Evolutionary conservation across 108 stramenopile genomes (phyloP), one percentile per base, ranked within the genome.

Genomic region (Skeletonema marinoi): DNA sequence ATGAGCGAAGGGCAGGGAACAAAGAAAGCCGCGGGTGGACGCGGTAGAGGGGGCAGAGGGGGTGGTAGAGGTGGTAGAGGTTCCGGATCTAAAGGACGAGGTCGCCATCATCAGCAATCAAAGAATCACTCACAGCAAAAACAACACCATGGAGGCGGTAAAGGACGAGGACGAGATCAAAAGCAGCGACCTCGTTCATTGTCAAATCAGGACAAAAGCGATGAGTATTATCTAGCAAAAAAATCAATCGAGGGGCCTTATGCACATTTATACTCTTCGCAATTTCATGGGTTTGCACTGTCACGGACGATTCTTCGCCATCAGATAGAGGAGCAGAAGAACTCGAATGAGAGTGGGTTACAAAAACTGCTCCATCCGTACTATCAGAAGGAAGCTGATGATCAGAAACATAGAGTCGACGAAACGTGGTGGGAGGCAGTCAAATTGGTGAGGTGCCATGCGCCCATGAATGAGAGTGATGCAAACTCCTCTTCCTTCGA

Each of bases 351-450:
- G 25, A 56, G 25, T 56, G 54, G 21, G 2, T 10, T 56, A 2
- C 10, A 5, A 10, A 56, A 56, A n/a, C 7, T 56, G 7, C 1
- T 56, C 25, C 19, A 56, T 29, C 54, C 54, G 29, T n/a, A 56
- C 25, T 29, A 8, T 25, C 54, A 10, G 10, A 56, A 56, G 25
- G 54, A 56, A 19, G 2, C 51, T 54, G 51, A 54, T 25, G 5
- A 21, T 56, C 44, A 56, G 54, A 56, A 56, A 25, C 1, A 21
- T 10, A 56, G 19, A 56, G n/a, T 56, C 10, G 54, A 46, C 11
- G 54, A 56, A 56, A 56, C 25, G 19, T 81, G 80, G 80, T 81
- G 80, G 80, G 80, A 81, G 19, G 31, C 72, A 4, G 80, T 81
- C 1, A 81, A 81, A 74, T 39, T 81, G 16, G 80, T 81, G 21